phyloP scores from a whole-genome alignment of 768 basidiomycete genomes.

The Amanita rubescens region DNA sequence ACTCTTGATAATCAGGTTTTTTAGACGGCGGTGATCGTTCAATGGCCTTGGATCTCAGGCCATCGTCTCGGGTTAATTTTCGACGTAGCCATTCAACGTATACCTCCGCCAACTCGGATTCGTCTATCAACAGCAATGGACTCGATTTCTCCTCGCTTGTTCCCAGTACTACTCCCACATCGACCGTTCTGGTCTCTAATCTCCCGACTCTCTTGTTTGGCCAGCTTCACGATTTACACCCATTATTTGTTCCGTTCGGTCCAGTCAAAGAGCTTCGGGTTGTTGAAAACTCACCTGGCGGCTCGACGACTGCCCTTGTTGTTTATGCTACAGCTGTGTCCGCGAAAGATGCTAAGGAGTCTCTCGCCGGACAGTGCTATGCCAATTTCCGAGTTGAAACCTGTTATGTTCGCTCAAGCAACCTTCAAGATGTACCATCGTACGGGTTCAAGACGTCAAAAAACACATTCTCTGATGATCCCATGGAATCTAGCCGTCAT shows the following conservation, averaged over 20 bases:
- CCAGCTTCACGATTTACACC: conserved; percentile 57
- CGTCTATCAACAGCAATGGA: conserved; percentile 25
- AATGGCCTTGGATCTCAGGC: conserved; percentile 47
- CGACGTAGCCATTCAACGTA: conserved; percentile 13
- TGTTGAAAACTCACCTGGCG: conserved; percentile 28
- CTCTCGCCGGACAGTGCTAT: conserved; percentile 57
- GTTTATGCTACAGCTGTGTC: conserved; percentile 48
- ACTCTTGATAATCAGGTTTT: conserved; percentile 41
- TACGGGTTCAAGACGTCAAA: background rate
- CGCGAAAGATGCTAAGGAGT: conserved; percentile 59
- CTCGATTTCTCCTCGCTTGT: conserved; percentile 24
- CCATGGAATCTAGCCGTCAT: background rate
- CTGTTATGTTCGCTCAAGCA: conserved; percentile 4
- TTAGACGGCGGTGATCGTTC: conserved; percentile 77
- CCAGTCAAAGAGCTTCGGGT: conserved; percentile 56
- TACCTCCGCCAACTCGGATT: conserved; percentile 24
- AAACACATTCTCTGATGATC: background rate
- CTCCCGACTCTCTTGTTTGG: conserved; percentile 63
- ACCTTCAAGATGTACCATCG: background rate
- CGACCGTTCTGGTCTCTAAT: conserved; percentile 54
- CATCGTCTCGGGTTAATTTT: conserved; percentile 11
- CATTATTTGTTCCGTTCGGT: conserved; percentile 70
- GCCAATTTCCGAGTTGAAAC: conserved; percentile 33
- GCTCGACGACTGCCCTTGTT: conserved; percentile 51
- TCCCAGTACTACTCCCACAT: conserved; percentile 34